Percentiles rank a stretch among this genome's conserved stretches.
Evolutionary conservation across 495 filamentous ascomycete species (phyloP).

Genomic region (Trichocladium uniseriatum): DNA sequence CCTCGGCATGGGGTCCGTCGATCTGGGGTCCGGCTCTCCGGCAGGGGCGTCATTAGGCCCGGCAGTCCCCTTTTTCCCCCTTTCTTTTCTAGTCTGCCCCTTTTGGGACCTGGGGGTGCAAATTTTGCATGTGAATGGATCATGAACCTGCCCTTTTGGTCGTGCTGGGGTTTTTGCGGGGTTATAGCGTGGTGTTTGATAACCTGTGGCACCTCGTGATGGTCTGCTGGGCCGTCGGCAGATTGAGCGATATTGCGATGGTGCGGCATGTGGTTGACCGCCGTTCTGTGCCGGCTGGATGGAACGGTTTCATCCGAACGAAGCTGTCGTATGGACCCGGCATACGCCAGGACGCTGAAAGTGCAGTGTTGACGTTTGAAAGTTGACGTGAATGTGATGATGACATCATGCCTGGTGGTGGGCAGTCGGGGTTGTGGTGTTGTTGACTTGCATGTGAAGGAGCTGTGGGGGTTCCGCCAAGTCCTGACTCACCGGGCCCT

Average conservation of each 20-base stretch:
- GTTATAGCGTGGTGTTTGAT: neutral
- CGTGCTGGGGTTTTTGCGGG: neutral
- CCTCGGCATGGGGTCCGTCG: neutral
- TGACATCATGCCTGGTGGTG: neutral
- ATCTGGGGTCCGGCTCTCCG: slow-evolving; percentile 1
- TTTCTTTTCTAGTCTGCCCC: neutral
- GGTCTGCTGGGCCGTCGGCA: neutral
- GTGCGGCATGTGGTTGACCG: neutral
- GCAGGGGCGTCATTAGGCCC: neutral
- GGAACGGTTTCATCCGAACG: neutral
- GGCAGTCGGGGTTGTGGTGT: neutral
- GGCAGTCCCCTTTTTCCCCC: neutral
- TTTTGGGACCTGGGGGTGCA: neutral
- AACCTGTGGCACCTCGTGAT: neutral
- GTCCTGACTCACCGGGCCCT: no score
- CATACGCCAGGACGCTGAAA: no score
- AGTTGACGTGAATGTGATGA: no score
- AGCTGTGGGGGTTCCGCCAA: neutral
- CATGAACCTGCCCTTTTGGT: neutral
- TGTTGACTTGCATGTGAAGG: neutral
- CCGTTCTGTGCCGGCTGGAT: neutral
- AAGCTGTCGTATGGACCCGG: no score
- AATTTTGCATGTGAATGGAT: slow-evolving; percentile 1
- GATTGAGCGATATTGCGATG: neutral
- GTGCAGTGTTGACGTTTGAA: no score